phyloP scores from a whole-genome alignment of 2,329 filamentous ascomycete species.

The Cytospora mali region DNA sequence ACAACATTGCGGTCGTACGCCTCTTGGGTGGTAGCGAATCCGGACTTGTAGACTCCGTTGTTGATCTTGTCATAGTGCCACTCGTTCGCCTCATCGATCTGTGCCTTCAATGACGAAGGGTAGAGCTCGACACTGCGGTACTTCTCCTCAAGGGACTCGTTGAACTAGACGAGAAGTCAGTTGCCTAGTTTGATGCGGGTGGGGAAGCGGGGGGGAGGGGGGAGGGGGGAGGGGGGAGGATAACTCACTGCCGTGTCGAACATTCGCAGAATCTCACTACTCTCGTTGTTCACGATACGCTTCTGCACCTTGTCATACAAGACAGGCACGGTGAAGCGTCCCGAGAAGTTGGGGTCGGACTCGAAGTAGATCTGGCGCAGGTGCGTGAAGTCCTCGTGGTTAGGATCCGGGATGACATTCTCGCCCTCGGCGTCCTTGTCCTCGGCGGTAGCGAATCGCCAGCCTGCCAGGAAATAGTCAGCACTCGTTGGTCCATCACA shows the following conservation, averaged over 20 bases:
- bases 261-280: slow-evolving; percentile 91
- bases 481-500: not conserved
- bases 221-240: not conserved
- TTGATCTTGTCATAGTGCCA: slow-evolving; percentile 81
- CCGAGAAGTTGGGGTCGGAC: slow-evolving; percentile 70
- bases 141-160: slow-evolving; percentile 65
- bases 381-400: slow-evolving; percentile 70
- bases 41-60: slow-evolving; percentile 74
- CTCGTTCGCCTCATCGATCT: slow-evolving; percentile 76
- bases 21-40: slow-evolving; percentile 81
- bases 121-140: slow-evolving; percentile 67
- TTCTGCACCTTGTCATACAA: slow-evolving; percentile 78
- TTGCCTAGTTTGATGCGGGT: not conserved
- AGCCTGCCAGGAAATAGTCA: slow-evolving; percentile 54
- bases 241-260: slow-evolving; percentile 68
- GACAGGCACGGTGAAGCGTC: slow-evolving; percentile 85
- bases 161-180: slow-evolving; percentile 55
- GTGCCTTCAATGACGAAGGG: slow-evolving; percentile 60
- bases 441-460: slow-evolving; percentile 75
- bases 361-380: slow-evolving; percentile 81
- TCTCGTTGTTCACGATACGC: slow-evolving; percentile 88
- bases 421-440: slow-evolving; percentile 58
- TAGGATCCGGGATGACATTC: slow-evolving; percentile 67
- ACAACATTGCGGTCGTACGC: slow-evolving; percentile 78
- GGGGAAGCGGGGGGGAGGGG: not conserved